Percentiles rank a stretch among this genome's conserved stretches.
Conservation (phyloP, 2,329 filamentous ascomycete species). For the Talaromyces sp. region DNA sequence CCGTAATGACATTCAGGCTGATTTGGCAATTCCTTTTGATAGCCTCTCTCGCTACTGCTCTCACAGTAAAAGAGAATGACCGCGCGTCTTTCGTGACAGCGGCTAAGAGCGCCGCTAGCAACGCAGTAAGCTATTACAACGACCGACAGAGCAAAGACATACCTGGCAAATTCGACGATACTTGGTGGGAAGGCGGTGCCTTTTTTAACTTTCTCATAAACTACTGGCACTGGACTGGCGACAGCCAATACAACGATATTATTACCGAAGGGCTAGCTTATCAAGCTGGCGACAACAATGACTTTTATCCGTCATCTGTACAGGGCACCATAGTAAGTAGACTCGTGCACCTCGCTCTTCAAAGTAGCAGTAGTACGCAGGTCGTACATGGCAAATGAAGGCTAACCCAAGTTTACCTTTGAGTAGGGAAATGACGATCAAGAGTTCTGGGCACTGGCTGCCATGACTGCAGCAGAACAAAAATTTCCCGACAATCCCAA, state of each 20-base stretch:
- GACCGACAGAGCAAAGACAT: conserved; percentile 33
- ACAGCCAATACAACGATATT: conserved; percentile 65
- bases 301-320: conserved; percentile 65
- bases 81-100: conserved; percentile 30
- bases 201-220: conserved; percentile 65
- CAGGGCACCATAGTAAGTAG: conserved; percentile 20
- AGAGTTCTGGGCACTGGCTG: conserved; percentile 75
- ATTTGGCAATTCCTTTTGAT: conserved; percentile 3
- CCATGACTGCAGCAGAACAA: conserved; percentile 70
- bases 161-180: conserved; percentile 42
- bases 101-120: conserved; percentile 32
- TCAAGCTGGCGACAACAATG: conserved; percentile 64
- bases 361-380: not conserved
- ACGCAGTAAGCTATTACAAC: conserved; percentile 37
- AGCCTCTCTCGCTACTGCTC: conserved; percentile 6
- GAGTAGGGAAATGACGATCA: conserved; percentile 47
- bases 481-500: conserved; percentile 60
- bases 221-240: conserved; percentile 77
- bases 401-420: not conserved
- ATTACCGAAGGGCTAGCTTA: conserved; percentile 63
- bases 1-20: not conserved
- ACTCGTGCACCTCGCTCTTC: not conserved
- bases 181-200: conserved; percentile 68
- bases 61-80: conserved; percentile 19
- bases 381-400: not conserved